Conservation (phyloP, 495 filamentous ascomycete genomes). For the Aspergillus indologenus region DNA sequence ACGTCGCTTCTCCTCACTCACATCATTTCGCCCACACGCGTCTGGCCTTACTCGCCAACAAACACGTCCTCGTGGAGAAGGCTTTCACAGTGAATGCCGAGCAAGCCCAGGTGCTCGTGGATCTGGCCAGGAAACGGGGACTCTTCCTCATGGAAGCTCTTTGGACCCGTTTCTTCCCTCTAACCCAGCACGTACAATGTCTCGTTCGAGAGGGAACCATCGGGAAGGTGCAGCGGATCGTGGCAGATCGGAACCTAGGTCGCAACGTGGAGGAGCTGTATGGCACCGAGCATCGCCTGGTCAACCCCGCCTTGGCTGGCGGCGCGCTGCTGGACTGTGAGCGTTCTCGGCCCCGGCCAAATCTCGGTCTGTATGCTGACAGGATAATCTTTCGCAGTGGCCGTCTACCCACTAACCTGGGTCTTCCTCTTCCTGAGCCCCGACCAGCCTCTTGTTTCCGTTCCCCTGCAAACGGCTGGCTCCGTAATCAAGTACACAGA, state of each 20-base stretch:
- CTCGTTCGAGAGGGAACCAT: slow-evolving; percentile 57
- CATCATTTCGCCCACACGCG: slow-evolving; percentile 65
- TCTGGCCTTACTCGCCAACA: slow-evolving; percentile 35
- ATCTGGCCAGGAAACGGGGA: slow-evolving; percentile 62
- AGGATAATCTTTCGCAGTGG: slow-evolving; percentile 42
- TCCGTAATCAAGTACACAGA: slow-evolving; percentile 48
- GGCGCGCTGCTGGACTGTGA: slow-evolving; percentile 65
- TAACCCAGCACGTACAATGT: slow-evolving; percentile 61
- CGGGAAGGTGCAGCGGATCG: slow-evolving; percentile 63
- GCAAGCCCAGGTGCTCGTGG: slow-evolving; percentile 62
- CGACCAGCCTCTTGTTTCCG: slow-evolving; percentile 23
- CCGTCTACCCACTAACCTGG: slow-evolving; percentile 76
- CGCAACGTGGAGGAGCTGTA: slow-evolving; percentile 38
- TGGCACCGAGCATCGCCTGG: slow-evolving; percentile 59
- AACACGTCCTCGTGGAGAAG: slow-evolving; percentile 48
- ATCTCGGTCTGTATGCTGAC: background rate
- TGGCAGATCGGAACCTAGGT: slow-evolving; percentile 54
- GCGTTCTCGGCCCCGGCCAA: background rate
- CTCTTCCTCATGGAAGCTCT: slow-evolving; percentile 86
- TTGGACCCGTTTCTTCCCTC: slow-evolving; percentile 78
- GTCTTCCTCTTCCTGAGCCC: slow-evolving; percentile 61
- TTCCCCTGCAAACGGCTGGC: background rate
- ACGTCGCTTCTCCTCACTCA: slow-evolving; percentile 78
- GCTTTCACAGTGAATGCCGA: slow-evolving; percentile 64
- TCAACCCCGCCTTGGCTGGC: slow-evolving; percentile 68